Conservation (phyloP, 441 rosid species). For the Mallotus japonicus region DNA sequence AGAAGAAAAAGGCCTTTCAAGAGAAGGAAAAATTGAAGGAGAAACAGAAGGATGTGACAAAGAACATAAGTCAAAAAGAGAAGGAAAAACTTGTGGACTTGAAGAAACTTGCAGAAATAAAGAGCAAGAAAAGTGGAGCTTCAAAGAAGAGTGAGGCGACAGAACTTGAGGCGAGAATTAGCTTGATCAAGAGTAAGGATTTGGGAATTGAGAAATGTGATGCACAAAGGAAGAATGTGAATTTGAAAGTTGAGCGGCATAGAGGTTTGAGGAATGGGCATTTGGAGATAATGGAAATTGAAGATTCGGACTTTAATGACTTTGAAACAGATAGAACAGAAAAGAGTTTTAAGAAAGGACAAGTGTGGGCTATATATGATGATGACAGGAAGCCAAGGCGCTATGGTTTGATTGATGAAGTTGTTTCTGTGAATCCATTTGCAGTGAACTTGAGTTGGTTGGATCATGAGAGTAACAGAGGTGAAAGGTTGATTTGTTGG, state of each 20-base stretch:
- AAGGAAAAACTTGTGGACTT: slow-evolving; percentile 22
- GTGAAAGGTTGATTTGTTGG: slow-evolving; percentile 47
- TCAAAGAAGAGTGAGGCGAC: slow-evolving; percentile 30
- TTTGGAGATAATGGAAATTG: slow-evolving; percentile 35
- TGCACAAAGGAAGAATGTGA: slow-evolving; percentile 23
- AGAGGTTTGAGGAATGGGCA: slow-evolving; percentile 26
- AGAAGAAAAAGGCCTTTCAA: slow-evolving; percentile 30
- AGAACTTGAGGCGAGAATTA: slow-evolving; percentile 27
- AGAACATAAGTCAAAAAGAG: slow-evolving; percentile 23
- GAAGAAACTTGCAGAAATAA: slow-evolving; percentile 14
- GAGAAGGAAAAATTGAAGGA: slow-evolving; percentile 35
- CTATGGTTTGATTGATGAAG: slow-evolving; percentile 79
- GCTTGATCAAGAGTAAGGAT: slow-evolving; percentile 25
- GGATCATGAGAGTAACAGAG: slow-evolving; percentile 44
- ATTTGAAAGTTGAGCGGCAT: slow-evolving; percentile 17
- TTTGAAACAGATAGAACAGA: slow-evolving; percentile 63
- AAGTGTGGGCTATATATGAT: slow-evolving; percentile 75
- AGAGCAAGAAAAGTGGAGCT: slow-evolving; percentile 21
- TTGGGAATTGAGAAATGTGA: slow-evolving; percentile 23
- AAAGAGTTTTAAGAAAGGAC: slow-evolving; percentile 76
- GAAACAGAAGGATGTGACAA: slow-evolving; percentile 20
- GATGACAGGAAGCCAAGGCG: slow-evolving; percentile 67
- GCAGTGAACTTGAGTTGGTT: slow-evolving; percentile 66
- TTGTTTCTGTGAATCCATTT: slow-evolving; percentile 70
- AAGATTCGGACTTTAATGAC: slow-evolving; percentile 55